Percentiles rank a stretch among this genome's conserved stretches.
phyloP scores from a whole-genome alignment of 495 filamentous ascomycete genomes.

The Lasiosphaeria ovina region DNA sequence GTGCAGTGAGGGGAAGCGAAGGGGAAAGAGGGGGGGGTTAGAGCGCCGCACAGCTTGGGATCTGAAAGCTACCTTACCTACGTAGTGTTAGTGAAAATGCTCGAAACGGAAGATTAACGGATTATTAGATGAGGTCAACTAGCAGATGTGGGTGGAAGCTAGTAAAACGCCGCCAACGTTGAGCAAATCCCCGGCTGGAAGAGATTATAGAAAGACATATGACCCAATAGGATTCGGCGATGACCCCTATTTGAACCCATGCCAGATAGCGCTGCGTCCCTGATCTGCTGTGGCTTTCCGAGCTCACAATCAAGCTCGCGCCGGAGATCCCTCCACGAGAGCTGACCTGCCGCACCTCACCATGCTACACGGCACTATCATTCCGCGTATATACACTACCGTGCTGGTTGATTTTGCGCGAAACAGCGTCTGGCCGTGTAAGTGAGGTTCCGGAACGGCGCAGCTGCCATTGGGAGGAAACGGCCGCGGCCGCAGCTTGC shows the following conservation, averaged over 20 bases:
- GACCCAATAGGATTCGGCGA: not conserved
- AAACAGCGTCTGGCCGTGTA: too few relatives aligned
- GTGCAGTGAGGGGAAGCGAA: not conserved
- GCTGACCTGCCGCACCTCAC: not conserved
- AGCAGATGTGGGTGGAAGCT: too few relatives aligned
- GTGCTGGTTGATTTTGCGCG: too few relatives aligned
- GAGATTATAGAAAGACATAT: not conserved
- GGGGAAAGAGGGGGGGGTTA: too few relatives aligned
- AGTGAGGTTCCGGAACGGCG: not conserved
- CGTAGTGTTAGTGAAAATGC: too few relatives aligned
- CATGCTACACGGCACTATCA: not conserved
- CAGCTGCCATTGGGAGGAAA: not conserved
- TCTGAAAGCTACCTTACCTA: too few relatives aligned
- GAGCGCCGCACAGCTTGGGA: too few relatives aligned
- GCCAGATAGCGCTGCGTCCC: slow-evolving; percentile 6
- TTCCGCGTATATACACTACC: too few relatives aligned
- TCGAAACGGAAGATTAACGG: too few relatives aligned
- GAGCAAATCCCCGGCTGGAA: not conserved
- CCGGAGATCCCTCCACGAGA: not conserved
- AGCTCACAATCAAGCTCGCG: not conserved
- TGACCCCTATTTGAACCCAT: too few relatives aligned
- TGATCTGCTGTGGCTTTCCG: slow-evolving; percentile 3
- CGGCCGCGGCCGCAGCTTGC: not conserved
- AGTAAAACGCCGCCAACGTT: too few relatives aligned
- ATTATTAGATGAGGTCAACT: too few relatives aligned